Evolutionary conservation across 495 filamentous ascomycete species (phyloP).

Genomic region (Aspergillus asperescens): DNA sequence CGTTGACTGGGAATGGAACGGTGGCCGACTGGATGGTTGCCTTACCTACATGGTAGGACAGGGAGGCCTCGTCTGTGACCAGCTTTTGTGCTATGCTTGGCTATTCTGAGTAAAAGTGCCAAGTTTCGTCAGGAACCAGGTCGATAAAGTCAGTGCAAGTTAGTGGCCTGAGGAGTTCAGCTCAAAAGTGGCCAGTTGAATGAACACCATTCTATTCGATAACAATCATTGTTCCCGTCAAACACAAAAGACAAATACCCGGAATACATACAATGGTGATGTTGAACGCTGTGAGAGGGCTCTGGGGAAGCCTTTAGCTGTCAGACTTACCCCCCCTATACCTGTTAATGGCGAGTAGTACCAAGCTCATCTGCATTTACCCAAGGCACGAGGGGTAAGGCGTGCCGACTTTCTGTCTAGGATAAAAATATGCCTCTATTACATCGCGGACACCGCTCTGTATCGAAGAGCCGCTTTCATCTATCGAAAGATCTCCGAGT

Average conservation of each 20-base stretch:
- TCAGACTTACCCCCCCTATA: not conserved
- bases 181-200: conserved; percentile 9
- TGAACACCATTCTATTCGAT: not conserved
- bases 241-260: not conserved
- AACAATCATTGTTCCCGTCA: not conserved
- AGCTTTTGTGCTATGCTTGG: not conserved
- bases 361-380: not conserved
- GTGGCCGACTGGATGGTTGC: not conserved
- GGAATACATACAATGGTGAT: not conserved
- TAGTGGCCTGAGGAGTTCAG: not conserved
- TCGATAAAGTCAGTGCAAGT: not conserved
- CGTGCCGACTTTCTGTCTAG: not conserved
- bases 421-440: too few relatives aligned
- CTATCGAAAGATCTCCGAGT: not conserved
- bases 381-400: not conserved
- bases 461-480: not conserved
- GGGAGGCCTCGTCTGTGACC: not conserved
- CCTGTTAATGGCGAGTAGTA: not conserved
- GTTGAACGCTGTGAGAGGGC: not conserved
- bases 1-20: not conserved
- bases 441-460: too few relatives aligned
- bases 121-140: not conserved
- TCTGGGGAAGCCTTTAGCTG: not conserved
- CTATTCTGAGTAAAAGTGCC: not conserved
- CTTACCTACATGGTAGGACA: not conserved